Evolutionary conservation across 1,139 yeast genomes (phyloP), one percentile per base, ranked within the genome.

Genomic region (Yamadazyma pseudoaaseri): DNA sequence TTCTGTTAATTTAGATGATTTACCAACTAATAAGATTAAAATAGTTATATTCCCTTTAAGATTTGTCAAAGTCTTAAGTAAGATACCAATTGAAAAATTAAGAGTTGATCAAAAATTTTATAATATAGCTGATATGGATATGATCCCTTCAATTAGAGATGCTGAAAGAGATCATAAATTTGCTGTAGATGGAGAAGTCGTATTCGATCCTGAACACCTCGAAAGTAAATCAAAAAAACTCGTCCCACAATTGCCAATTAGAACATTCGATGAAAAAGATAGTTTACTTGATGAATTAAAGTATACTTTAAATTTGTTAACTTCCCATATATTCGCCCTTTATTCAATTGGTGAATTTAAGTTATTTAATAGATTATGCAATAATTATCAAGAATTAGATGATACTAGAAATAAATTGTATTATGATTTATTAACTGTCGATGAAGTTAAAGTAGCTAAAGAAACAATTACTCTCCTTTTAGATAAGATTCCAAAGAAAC

Each of bases 291-390:
- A 71, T 31, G 92, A 83, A 52, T 69, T 81, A 38, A 69, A 66
- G 20, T 71, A 80, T 18, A 72, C 82, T 2, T 58, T 82, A 45
- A 70, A 73, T 18, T 69, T 79, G 33, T 59, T 84, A 35, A 70
- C 78, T 10, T 70, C 83, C 4, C 86, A 82, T 49, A 73, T 82
- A 32, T 83, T 74, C 59, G 79, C 86, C 1, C 68, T 82, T 49
- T 83, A 83, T 56, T 76, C 90, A 0, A 74, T 77, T 46, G 85
- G 86, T 29, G 86, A 82, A 49, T 81, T 79, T 41, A 63, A 73
- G 26, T 66, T 81, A 33, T 81, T 75, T 58, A 67, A 70, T 41
- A 79, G 76, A 45, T 65, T 83, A 44, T 59, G 70, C 2, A 57
- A 55, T 13, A 64, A 80, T 34, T 82, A 78, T 55, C 62, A 72